Conservation (phyloP, 2,329 filamentous ascomycete species). For the Penicillium sp. region DNA sequence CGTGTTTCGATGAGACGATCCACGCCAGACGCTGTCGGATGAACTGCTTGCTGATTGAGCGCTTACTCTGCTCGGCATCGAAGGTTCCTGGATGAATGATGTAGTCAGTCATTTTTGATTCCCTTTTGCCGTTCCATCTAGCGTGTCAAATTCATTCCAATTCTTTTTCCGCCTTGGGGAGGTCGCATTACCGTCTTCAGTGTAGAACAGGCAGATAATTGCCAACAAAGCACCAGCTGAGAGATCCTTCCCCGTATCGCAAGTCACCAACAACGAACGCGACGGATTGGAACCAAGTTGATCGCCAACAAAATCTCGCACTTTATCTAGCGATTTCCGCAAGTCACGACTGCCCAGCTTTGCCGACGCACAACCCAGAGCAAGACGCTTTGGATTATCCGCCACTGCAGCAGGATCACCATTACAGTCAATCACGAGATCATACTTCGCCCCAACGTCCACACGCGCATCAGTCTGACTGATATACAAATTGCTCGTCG, state of each 20-base stretch:
- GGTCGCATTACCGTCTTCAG: constrained; percentile 59
- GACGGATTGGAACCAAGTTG: constrained; percentile 36
- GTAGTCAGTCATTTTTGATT: constrained; percentile 23
- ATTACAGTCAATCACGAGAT: constrained; percentile 49
- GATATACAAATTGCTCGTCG: constrained; percentile 43
- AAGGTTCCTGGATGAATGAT: constrained; percentile 35
- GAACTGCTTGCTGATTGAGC: constrained; percentile 68
- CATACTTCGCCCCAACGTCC: constrained; percentile 49
- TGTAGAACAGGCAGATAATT: constrained; percentile 72
- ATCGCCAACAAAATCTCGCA: constrained; percentile 60
- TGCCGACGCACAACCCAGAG: constrained; percentile 68
- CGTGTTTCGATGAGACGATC: constrained; percentile 77
- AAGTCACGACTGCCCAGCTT: constrained; percentile 84
- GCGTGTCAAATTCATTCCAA: constrained; percentile 22
- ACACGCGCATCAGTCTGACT: constrained; percentile 32
- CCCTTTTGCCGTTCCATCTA: constrained; percentile 26
- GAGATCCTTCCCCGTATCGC: constrained; percentile 77
- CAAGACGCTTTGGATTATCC: constrained; percentile 47
- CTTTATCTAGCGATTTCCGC: constrained; percentile 67
- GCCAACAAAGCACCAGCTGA: constrained; percentile 77
- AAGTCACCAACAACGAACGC: constrained; percentile 62
- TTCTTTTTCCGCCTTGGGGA: background rate
- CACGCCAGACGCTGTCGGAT: constrained; percentile 79
- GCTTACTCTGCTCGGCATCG: constrained; percentile 31
- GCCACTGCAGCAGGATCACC: constrained; percentile 39